Base-by-base conservation (phyloP, 2,329 filamentous ascomycete genomes). In the Kalaharituber pfeilii region DNA sequence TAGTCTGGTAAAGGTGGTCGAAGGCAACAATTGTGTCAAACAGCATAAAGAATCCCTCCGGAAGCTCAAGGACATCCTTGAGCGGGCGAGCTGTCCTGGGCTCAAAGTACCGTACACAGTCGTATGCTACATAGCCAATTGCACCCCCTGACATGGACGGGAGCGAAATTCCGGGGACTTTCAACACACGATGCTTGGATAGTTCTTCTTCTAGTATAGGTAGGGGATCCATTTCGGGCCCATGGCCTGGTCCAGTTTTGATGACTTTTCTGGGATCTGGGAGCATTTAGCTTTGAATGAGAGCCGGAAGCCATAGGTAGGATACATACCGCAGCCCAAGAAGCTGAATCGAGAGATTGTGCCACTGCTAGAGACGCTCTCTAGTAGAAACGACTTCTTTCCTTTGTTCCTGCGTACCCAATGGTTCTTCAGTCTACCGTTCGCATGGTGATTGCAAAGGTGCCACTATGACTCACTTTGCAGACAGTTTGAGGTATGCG, bases 81-180 rank as follows among this genome's bases (percentile, higher is more conserved):
- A 95, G 79, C 2, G 86, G 79, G 50, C 87, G 78, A 25, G 81
- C 81, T n/a, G 91, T 96, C 75, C 88, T 93, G 58, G 91, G 91
- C 73, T 98, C 91, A 63, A 98, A 98, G 70, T 96, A 96, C 66
- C 82, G 81, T 64, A 98, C 86, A 68, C 91, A 98, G 67, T 98
- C 91, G 66, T 98, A 98, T 52, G 88, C 88, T 5, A 96, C 86
- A 68, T 96, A 98, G 56, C 91, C 91, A 64, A 98, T 86, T 11
- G 88, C 91, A 50, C 91, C 91, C 39, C 88, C 91, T 0, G 85
- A 86, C 70, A 98, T 73, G 25, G 86, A 84, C 51, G 91, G 91
- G 33, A 98, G 75, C 63, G 77, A 78, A 64, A 96, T 72, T 1
- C 81, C 85, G 0, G 91, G 88, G 2, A 98, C 79, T 39, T 84